Evolutionary conservation across 306 rosid species (phyloP), one percentile per base, ranked within the genome.

Genomic region (Quercus gilva): DNA sequence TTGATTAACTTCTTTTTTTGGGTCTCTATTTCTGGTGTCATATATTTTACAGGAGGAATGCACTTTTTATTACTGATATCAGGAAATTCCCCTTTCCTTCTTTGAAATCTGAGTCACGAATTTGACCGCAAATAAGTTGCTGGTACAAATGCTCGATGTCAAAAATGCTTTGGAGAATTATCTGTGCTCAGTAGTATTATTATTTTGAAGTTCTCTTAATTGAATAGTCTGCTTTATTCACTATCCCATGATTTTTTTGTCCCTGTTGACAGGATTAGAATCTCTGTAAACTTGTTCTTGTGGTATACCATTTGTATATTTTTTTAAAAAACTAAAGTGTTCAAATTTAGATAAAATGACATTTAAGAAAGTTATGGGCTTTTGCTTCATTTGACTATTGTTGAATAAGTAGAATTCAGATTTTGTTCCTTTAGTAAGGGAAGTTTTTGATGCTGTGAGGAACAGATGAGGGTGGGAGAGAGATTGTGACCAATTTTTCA

Each of bases 11-110:
- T 72, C 78, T 67, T 29, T 23, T 53, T 82, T 21, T 55, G 35
- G 41, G 80, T 80, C 71, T 63, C 49, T 68, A 60, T 76, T 51
- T 33, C 23, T 76, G 58, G 76, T 68, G 25, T 68, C 72, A 0
- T 71, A 19, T 71, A 26, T 33, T 68, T 13, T 69, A 37, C 17
- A 41, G 25, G 33, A 26, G 41, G 68, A n/a, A 65, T 65, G 43
- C 18, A 33, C 15, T 9, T 68, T 35, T 68, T 7, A 19, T 33
- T 37, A 26, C 7, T 12, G 37, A 28, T 63, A 63, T 63, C 20
- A 15, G 11, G 17, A 23, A 59, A 59, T 11, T 59, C 31, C 65
- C 17, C 26, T 59, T 25, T 59, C 17, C 1, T 49, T 49, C 53
- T 13, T 41, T 41, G 45, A 41, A 41, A 41, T 41, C 17, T 49